These are phyloP conservation scores for Penicillium freii DNA, from an alignment of 2,329 filamentous ascomycete genomes.

Conservation along the genomic window DNA sequence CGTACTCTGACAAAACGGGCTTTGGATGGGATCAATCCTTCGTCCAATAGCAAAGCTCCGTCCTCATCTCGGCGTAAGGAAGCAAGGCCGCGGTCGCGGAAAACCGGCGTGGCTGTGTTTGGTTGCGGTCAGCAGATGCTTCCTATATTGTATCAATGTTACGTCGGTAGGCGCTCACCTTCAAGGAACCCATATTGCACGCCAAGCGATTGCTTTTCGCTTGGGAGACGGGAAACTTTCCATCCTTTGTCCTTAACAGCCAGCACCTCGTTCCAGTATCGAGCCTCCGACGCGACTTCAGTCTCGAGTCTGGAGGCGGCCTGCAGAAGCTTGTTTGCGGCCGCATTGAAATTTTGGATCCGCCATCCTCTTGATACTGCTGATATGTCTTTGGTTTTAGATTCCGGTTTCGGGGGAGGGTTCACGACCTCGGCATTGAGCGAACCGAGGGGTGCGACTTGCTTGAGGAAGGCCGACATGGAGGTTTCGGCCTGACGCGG, in stretches of 20 bases:
- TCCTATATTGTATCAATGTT: conserved; percentile 1
- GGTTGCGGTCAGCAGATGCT: conserved; percentile 29
- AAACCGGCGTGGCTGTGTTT: conserved; percentile 51
- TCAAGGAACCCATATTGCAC: conserved; percentile 90
- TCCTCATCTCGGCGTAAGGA: conserved; percentile 72
- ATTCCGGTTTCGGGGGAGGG: conserved; percentile 58
- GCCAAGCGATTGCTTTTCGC: conserved; percentile 70
- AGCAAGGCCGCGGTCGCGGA: conserved; percentile 72
- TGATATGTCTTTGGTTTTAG: conserved; percentile 54
- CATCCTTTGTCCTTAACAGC: conserved; percentile 80
- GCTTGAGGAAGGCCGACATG: conserved; percentile 68
- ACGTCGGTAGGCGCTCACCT: conserved; percentile 42
- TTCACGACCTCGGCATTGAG: conserved; percentile 67
- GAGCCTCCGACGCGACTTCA: conserved; percentile 76
- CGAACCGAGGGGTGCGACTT: conserved; percentile 70
- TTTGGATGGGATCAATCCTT: conserved; percentile 49
- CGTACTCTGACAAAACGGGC: conserved; percentile 66
- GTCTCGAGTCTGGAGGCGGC: conserved; percentile 70
- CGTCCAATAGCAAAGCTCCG: conserved; percentile 73
- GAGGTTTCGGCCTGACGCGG: conserved; percentile 68
- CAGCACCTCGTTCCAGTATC: conserved; percentile 85
- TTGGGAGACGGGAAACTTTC: conserved; percentile 75
- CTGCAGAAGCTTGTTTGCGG: conserved; percentile 69
- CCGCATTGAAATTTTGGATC: conserved; percentile 70
- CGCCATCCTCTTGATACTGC: conserved; percentile 68